phyloP scores from a whole-genome alignment of 169 alveolate genomes.

The Cyclospora cayetanensis region DNA sequence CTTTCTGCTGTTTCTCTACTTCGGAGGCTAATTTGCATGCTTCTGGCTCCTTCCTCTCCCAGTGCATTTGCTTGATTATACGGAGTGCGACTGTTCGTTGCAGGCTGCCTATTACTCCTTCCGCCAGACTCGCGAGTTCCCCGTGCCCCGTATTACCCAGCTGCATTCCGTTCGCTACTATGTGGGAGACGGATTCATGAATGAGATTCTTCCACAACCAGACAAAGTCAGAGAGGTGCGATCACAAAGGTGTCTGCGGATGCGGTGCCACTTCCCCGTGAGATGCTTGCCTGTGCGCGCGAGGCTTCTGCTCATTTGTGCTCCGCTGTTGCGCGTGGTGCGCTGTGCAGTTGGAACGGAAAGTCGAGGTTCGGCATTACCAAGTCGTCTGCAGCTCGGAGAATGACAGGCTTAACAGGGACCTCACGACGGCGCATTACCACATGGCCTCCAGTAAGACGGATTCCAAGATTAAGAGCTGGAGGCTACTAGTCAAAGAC shows the following conservation, averaged over 20 bases:
- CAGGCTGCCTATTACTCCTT: conserved; percentile 42
- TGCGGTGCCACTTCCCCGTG: neutral
- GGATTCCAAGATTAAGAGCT: no score
- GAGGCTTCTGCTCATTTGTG: neutral
- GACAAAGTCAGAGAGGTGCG: conserved; percentile 50
- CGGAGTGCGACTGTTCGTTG: neutral
- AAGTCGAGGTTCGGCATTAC: neutral
- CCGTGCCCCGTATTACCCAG: conserved; percentile 29
- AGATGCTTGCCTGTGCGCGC: neutral
- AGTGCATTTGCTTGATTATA: no score
- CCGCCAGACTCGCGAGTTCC: neutral
- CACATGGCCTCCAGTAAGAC: neutral
- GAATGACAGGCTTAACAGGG: neutral
- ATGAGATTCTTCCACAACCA: neutral
- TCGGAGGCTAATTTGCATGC: no score
- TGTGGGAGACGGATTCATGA: neutral
- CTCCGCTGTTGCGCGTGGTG: conserved; percentile 9
- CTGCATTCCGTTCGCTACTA: conserved; percentile 49
- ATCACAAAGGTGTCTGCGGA: no score
- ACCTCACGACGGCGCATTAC: neutral
- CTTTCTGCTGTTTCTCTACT: no score
- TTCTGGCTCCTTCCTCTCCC: no score
- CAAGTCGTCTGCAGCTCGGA: neutral
- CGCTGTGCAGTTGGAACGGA: conserved; percentile 22
- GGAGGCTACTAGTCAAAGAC: no score